Evolutionary conservation across 225 moss, liverwort and hornwort genomes (phyloP).

Genomic region (Sphagnum tenellum): DNA sequence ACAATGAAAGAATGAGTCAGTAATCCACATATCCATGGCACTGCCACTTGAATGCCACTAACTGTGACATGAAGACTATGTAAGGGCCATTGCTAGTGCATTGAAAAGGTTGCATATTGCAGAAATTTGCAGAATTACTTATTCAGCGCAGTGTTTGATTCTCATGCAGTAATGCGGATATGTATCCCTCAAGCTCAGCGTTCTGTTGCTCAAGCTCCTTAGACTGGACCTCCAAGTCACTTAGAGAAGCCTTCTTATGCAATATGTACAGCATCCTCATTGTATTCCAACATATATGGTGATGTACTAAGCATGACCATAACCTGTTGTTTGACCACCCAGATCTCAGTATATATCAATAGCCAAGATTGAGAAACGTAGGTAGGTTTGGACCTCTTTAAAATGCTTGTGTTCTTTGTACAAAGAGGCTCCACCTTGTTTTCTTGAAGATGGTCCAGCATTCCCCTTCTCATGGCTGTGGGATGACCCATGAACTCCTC

Average conservation of each 20-base stretch:
- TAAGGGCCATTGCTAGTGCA: too few relatives aligned
- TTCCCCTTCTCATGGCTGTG: slow-evolving; percentile 61
- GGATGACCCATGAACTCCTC: slow-evolving; percentile 29
- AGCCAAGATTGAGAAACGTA: too few relatives aligned
- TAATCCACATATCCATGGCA: neutral
- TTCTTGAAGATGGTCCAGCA: slow-evolving; percentile 54
- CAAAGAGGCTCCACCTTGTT: slow-evolving; percentile 82
- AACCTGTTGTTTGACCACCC: too few relatives aligned
- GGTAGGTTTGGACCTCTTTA: slow-evolving; percentile 61
- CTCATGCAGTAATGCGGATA: slow-evolving; percentile 75
- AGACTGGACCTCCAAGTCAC: slow-evolving; percentile 75
- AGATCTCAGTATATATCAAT: too few relatives aligned
- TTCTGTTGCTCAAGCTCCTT: slow-evolving; percentile 81
- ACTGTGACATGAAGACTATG: neutral
- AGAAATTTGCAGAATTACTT: neutral
- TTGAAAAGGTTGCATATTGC: neutral
- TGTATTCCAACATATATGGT: too few relatives aligned
- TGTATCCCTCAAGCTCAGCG: slow-evolving; percentile 83
- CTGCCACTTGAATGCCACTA: too few relatives aligned
- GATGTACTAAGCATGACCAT: too few relatives aligned
- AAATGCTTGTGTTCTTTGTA: slow-evolving; percentile 93
- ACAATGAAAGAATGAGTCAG: neutral
- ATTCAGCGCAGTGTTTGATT: slow-evolving; percentile 92
- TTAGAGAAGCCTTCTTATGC: slow-evolving; percentile 75
- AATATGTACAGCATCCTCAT: too few relatives aligned